Percentiles rank a stretch among this genome's conserved stretches.
Conservation (phyloP, 345 rosid genomes). For the Raphanus raphanistrum region DNA sequence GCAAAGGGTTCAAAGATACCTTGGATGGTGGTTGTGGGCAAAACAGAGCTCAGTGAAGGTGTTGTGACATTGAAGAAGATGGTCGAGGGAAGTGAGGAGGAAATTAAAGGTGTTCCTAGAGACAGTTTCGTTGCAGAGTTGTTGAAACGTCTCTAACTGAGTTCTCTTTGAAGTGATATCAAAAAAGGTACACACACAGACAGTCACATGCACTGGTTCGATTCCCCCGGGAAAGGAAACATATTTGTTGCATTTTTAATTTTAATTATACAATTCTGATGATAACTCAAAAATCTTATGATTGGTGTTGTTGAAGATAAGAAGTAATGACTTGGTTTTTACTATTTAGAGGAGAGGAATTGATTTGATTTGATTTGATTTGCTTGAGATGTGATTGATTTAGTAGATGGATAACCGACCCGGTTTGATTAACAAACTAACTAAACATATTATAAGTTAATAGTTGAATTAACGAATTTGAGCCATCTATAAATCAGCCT, state of each 20-base stretch:
- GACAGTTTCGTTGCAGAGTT: slow-evolving; percentile 50
- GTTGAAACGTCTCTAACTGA: slow-evolving; percentile 38
- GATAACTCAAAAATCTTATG: neutral
- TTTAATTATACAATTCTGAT: neutral
- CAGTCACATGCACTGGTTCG: neutral
- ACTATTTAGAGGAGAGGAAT: neutral
- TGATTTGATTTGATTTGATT: neutral
- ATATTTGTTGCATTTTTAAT: neutral
- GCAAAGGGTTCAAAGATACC: slow-evolving; percentile 14
- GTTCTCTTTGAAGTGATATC: neutral
- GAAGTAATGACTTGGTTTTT: neutral
- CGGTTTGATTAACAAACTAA: neutral
- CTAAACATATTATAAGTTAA: no score
- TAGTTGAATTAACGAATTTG: no score
- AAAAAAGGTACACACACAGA: neutral
- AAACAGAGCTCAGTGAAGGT: slow-evolving; percentile 57
- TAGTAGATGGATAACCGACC: neutral
- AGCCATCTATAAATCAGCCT: neutral
- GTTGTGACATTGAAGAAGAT: slow-evolving; percentile 63
- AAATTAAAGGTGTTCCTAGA: slow-evolving; percentile 38
- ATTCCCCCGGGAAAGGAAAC: no score
- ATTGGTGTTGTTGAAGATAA: neutral
- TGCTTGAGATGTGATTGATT: neutral
- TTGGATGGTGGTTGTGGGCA: slow-evolving; percentile 72
- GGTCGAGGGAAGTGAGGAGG: slow-evolving; percentile 51